Evolutionary conservation across 1,284 basidiomycete species (phyloP), one percentile per base, ranked within the genome.

Genomic region (Cryptococcus sp.): DNA sequence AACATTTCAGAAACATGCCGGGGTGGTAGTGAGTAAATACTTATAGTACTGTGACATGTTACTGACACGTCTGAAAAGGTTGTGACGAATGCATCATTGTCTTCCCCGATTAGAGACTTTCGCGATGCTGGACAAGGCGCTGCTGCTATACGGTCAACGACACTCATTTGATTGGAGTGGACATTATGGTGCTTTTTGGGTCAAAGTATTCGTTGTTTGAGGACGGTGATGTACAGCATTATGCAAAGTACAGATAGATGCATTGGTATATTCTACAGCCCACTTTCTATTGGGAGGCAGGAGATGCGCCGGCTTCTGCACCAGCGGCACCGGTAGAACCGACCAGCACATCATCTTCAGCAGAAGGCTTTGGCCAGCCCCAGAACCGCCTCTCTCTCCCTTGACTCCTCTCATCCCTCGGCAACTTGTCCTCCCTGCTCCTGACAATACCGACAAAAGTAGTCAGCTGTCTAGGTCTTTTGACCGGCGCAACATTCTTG

Each of bases 371-470:
- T 29, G 72, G 71, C 69, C 68, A 72, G 8, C 76, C 77, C 70
- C 75, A 77, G 62, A 77, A 80, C 55, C 74, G 58, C 59, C 78
- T 66, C 51, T 77, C 74, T 53, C 78, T 62, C 3, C 93, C 93
- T 17, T 81, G 78, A 1, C 75, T 71, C 2, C 80, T 76, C 73
- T 90, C 87, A 70, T 95, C 87, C 57, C 93, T 83, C 11, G 93
- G 93, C 25, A 97, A 82, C 63, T 83, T 85, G 70, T 96, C 92
- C 43, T 88, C 88, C 52, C 85, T 85, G 49, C 85, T 82, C 44
- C 88, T 82, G 15, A 89, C 89, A 41, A 97, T 82, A 40, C 93
- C 93, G 53, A 95, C 84, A 68, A 85, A 94, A 73, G 86, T 86
- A 58, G 89, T 84, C 58, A 73, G 54, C 43, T 69, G 70, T 44